These are phyloP conservation scores for Trametes meyenii DNA, from an alignment of 768 basidiomycete species.

Conservation along the genomic window DNA sequence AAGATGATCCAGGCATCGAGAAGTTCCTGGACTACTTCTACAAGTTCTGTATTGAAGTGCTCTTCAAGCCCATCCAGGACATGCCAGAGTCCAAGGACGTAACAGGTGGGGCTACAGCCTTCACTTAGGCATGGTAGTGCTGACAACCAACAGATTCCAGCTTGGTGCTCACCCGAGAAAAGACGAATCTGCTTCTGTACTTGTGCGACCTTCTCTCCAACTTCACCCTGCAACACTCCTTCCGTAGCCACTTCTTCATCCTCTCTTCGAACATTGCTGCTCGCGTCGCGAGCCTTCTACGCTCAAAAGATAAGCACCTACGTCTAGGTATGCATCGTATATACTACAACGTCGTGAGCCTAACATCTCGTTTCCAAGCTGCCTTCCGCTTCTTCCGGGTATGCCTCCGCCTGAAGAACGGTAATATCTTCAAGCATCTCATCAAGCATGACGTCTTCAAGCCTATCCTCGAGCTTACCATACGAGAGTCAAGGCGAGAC, in stretches of 20 bases:
- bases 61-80: conserved; percentile 79
- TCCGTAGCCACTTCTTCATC: conserved; percentile 90
- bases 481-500: conserved; percentile 82
- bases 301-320: conserved; percentile 87
- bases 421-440: conserved; percentile 71
- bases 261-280: conserved; percentile 77
- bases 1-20: conserved; percentile 86
- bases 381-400: conserved; percentile 91
- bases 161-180: conserved; percentile 66
- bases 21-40: conserved; percentile 94
- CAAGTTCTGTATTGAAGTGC: conserved; percentile 72
- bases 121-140: conserved; percentile 1
- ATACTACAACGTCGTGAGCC: background rate
- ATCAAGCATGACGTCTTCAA: conserved; percentile 84
- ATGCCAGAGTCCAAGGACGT: conserved; percentile 68
- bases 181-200: conserved; percentile 83
- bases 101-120: conserved; percentile 40
- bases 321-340: conserved; percentile 70
- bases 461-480: conserved; percentile 82
- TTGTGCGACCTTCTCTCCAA: conserved; percentile 90
- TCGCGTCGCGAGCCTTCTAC: conserved; percentile 77
- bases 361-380: conserved; percentile 48
- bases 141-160: conserved; percentile 45
- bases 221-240: conserved; percentile 86
- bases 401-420: conserved; percentile 80